These are phyloP conservation scores for Mycena rosella DNA, from an alignment of 768 basidiomycete species.

Conservation along the genomic window DNA sequence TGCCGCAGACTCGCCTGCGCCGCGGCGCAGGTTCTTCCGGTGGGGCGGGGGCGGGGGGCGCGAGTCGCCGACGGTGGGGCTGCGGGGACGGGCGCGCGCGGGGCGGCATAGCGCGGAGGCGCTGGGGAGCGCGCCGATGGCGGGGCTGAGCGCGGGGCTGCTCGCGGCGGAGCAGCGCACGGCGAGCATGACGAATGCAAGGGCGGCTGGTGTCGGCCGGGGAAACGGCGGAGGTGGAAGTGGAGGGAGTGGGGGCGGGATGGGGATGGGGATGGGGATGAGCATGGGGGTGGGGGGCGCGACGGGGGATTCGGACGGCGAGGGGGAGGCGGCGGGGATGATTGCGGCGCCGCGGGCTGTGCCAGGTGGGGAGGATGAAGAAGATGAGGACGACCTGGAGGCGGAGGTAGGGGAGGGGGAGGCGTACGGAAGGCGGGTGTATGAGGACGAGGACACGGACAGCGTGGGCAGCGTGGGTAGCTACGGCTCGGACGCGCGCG, in stretches of 20 bases:
- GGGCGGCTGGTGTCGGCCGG: too few species aligned
- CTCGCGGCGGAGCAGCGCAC: slow-evolving; percentile 18
- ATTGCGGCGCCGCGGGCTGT: slow-evolving; percentile 20
- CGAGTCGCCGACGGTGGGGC: background rate
- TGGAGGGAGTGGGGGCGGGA: background rate
- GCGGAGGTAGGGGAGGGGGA: background rate
- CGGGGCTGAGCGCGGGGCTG: background rate
- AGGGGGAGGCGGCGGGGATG: slow-evolving; percentile 19
- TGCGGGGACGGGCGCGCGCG: background rate
- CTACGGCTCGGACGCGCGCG: slow-evolving; percentile 15
- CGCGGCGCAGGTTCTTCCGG: slow-evolving; percentile 13
- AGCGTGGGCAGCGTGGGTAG: slow-evolving; percentile 17
- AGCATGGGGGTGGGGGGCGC: background rate
- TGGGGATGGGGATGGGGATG: slow-evolving; percentile 3
- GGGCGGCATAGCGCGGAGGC: slow-evolving; percentile 28
- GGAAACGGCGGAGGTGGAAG: too few species aligned
- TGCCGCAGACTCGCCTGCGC: background rate
- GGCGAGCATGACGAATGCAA: slow-evolving; percentile 20
- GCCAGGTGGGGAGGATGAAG: background rate
- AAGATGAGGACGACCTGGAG: background rate
- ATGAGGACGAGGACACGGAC: background rate
- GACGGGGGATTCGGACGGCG: background rate
- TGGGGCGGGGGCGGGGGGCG: slow-evolving; percentile 2
- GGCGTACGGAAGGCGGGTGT: background rate
- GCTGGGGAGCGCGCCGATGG: slow-evolving; percentile 18